These are phyloP conservation scores for Thalassiosira exigua DNA, from an alignment of 352 stramenopile species.

Conservation along the genomic window DNA sequence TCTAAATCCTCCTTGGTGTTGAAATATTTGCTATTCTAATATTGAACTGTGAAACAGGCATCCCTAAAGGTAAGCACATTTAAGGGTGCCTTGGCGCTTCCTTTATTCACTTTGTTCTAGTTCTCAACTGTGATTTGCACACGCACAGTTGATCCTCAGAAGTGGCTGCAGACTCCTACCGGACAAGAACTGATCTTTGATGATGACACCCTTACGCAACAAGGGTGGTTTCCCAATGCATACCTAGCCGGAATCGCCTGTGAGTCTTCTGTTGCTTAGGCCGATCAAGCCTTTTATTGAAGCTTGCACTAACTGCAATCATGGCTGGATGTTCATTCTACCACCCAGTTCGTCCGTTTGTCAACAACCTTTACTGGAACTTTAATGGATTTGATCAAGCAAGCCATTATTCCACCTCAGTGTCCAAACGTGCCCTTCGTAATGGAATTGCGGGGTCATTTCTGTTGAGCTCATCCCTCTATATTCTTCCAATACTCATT, in stretches of 20 bases:
- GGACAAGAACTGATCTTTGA: slow-evolving; percentile 52
- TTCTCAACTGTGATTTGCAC: slow-evolving; percentile 79
- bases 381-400: slow-evolving; percentile 91
- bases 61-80: slow-evolving; percentile 54
- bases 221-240: slow-evolving; percentile 38
- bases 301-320: neutral
- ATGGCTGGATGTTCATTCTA: neutral
- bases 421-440: neutral
- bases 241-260: slow-evolving; percentile 77
- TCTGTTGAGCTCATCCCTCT: slow-evolving; percentile 85
- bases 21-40: no score
- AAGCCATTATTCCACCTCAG: slow-evolving; percentile 37
- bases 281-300: no score
- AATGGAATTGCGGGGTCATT: slow-evolving; percentile 86
- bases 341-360: slow-evolving; percentile 82
- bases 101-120: slow-evolving; percentile 77
- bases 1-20: no score
- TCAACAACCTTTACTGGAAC: slow-evolving; percentile 94
- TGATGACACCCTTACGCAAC: slow-evolving; percentile 32
- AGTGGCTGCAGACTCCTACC: slow-evolving; percentile 43
- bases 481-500: slow-evolving; percentile 88
- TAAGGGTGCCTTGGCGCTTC: slow-evolving; percentile 62
- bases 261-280: slow-evolving; percentile 58
- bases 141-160: slow-evolving; percentile 52
- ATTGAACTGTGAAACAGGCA: no score